These are phyloP conservation scores for Xylariomycetidae sp. DNA, from an alignment of 2,329 filamentous ascomycete species.

Conservation along the genomic window DNA sequence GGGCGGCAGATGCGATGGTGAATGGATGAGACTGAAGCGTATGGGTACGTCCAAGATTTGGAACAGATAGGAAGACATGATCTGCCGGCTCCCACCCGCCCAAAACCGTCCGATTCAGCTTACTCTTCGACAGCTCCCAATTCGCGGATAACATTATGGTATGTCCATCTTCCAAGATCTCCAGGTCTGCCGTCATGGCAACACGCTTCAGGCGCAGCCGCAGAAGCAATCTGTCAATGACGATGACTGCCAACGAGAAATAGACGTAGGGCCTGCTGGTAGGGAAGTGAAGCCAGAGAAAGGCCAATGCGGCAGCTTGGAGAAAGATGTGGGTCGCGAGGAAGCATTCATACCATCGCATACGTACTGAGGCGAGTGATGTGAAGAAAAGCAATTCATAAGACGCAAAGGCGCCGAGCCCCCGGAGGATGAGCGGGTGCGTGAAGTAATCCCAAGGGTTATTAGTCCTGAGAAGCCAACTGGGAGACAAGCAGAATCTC, in stretches of 20 bases:
- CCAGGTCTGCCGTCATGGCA: slow-evolving; percentile 43
- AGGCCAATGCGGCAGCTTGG: slow-evolving; percentile 48
- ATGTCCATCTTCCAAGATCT: slow-evolving; percentile 50
- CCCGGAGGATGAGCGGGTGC: slow-evolving; percentile 46
- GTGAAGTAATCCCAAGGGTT: slow-evolving; percentile 46
- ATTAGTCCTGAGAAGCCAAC: slow-evolving; percentile 36
- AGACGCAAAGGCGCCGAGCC: slow-evolving; percentile 48
- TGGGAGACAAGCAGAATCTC: slow-evolving; percentile 45
- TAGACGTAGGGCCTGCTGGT: slow-evolving; percentile 49
- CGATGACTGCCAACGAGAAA: slow-evolving; percentile 50
- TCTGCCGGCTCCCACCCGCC: slow-evolving; percentile 57
- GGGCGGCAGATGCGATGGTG: slow-evolving; percentile 59
- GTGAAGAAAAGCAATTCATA: slow-evolving; percentile 61
- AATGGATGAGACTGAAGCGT: slow-evolving; percentile 60
- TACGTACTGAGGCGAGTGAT: slow-evolving; percentile 54
- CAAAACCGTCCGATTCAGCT: slow-evolving; percentile 30
- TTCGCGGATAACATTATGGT: slow-evolving; percentile 44
- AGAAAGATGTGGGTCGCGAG: slow-evolving; percentile 53
- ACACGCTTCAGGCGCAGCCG: slow-evolving; percentile 48
- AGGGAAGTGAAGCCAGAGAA: slow-evolving; percentile 57
- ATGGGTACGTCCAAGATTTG: slow-evolving; percentile 47
- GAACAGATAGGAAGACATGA: slow-evolving; percentile 60
- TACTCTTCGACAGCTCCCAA: slow-evolving; percentile 27
- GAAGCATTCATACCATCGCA: slow-evolving; percentile 60
- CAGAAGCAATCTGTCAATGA: slow-evolving; percentile 54